phyloP scores from a whole-genome alignment of 441 rosid genomes.

The Sinapis alba region DNA sequence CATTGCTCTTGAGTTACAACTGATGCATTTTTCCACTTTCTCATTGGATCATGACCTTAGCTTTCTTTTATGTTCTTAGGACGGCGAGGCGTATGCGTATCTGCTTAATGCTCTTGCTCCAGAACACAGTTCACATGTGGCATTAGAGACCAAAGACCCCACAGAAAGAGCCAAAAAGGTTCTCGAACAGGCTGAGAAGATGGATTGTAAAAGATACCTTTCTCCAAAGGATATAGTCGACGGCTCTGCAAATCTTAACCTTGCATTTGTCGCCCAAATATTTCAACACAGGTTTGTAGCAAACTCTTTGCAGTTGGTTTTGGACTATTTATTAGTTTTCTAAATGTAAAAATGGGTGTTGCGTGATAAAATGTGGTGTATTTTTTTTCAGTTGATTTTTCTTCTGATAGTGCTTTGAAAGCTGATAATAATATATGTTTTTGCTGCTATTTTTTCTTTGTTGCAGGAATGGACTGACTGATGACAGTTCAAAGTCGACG shows the following conservation, averaged over 20 bases:
- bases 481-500: conserved; percentile 57
- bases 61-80: conserved; percentile 51
- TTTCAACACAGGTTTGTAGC: conserved; percentile 81
- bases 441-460: conserved; percentile 22
- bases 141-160: conserved; percentile 67
- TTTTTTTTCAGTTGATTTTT: background rate
- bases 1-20: background rate
- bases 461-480: conserved; percentile 89
- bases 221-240: conserved; percentile 92
- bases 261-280: conserved; percentile 95
- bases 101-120: conserved; percentile 97
- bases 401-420: background rate
- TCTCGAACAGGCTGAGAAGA: conserved; percentile 92
- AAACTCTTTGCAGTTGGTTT: background rate
- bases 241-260: conserved; percentile 97
- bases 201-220: conserved; percentile 85
- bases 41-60: conserved; percentile 4
- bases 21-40: background rate
- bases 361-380: background rate
- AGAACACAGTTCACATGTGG: conserved; percentile 61
- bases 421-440: conserved; percentile 1
- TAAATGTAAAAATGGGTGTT: background rate
- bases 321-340: background rate
- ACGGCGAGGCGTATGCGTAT: conserved; percentile 96
- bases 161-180: conserved; percentile 78